These are phyloP conservation scores for Aspergillus carbonarius DNA, from an alignment of 2,329 filamentous ascomycete species.

Conservation along the genomic window DNA sequence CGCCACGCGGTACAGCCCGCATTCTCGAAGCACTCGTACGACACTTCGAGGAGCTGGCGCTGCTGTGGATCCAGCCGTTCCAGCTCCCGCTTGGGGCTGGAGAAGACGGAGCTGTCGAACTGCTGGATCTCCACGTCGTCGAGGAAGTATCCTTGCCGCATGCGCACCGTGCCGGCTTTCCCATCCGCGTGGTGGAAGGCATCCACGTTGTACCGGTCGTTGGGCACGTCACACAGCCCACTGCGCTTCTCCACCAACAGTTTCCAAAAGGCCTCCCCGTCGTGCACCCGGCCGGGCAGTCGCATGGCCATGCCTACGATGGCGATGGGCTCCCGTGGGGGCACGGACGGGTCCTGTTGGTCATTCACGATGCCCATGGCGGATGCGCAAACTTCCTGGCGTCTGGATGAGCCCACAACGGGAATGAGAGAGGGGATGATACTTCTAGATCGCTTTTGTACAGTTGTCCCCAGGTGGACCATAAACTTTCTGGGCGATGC, in stretches of 20 bases:
- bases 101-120: conserved; percentile 30
- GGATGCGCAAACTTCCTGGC: not conserved
- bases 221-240: conserved; percentile 18
- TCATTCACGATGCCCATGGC: not conserved
- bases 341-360: not conserved
- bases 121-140: conserved; percentile 24
- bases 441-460: too few species aligned
- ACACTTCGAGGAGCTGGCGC: conserved; percentile 31
- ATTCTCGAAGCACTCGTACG: conserved; percentile 33
- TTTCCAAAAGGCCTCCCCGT: conserved; percentile 19
- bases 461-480: too few species aligned
- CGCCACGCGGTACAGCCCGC: conserved; percentile 27
- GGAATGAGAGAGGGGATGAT: not conserved
- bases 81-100: conserved; percentile 21
- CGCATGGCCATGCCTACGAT: conserved; percentile 17
- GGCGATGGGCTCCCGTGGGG: not conserved
- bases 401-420: not conserved
- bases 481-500: too few species aligned
- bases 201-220: conserved; percentile 25
- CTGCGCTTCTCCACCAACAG: conserved; percentile 20
- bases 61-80: conserved; percentile 34
- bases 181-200: conserved; percentile 20
- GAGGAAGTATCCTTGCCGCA: conserved; percentile 26
- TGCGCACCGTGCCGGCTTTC: conserved; percentile 10
- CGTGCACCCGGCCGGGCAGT: conserved; percentile 21